Evolutionary conservation across 2,329 filamentous ascomycete species (phyloP), one percentile per base, ranked within the genome.

Genomic region (Monilinia aucupariae): DNA sequence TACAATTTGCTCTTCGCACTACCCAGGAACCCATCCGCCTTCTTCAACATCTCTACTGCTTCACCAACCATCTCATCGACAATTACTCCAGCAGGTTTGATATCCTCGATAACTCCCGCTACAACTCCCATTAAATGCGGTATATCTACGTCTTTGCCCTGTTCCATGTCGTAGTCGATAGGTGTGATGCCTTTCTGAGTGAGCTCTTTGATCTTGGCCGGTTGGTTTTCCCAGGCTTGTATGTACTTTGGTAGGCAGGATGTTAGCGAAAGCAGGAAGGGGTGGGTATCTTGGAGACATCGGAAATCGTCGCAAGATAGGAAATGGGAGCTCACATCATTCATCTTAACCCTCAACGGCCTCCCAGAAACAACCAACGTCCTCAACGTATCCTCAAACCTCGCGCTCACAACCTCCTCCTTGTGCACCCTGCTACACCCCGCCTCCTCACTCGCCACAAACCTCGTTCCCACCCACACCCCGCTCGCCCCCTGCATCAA

Each of bases 71-170:
- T 97, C 68, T 96, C 91, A 65, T 86, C 83, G n/a, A 97, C 86
- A 78, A 97, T 96, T 67, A 87, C 82, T 53, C 79, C 83, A 0
- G 93, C 93, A 0, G 92, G 91, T 79, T 94, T 86, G 64, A 97
- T 84, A 68, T 87, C 85, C 41, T 78, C 76, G 63, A 97, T 90
- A 1, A 87, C 82, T 1, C 89, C 92, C 0, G 91, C 90, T 10
- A 97, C 92, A 78, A 96, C 91, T 1, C 93, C 93, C 93, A 97
- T 97, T 72, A 97, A 74, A 76, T 93, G 92, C 15, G 93, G 93
- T 62, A 89, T 79, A 72, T 97, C 93, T 15, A 96, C 79, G 48
- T 96, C 91, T 62, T 86, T 87, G 1, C 88, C 89, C 61, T 91
- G 82, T 56, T 96, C 90, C 71, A 96, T 79, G 73, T 97, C 93